Conservation (phyloP, 2,329 filamentous ascomycete genomes). For the Dactylonectria estremocensis region DNA sequence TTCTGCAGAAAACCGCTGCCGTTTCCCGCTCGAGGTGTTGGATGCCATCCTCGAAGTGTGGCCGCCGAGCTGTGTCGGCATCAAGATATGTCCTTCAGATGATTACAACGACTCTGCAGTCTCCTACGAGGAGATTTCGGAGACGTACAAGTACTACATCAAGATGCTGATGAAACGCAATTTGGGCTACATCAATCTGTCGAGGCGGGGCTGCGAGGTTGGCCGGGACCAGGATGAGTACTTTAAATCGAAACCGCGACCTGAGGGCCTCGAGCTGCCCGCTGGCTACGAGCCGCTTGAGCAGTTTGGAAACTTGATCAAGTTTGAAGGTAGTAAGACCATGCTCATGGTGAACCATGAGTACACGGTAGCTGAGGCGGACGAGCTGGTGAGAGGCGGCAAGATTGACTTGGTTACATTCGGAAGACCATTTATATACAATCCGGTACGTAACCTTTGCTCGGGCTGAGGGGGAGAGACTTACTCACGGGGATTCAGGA, state of each 20-base stretch:
- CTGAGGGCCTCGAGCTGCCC: no score
- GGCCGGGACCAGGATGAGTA: no score
- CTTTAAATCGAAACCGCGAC: no score
- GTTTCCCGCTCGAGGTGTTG: neutral
- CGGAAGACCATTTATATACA: no score
- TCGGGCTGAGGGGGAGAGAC: no score
- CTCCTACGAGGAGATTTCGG: slow-evolving; percentile 4
- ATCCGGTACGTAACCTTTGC: no score
- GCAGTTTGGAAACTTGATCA: neutral
- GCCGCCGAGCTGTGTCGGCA: neutral
- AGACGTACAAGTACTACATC: slow-evolving; percentile 11
- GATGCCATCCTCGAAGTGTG: neutral
- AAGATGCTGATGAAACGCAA: no score
- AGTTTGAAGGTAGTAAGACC: slow-evolving; percentile 12
- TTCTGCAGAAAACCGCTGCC: neutral
- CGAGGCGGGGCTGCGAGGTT: no score
- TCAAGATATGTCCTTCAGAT: slow-evolving; percentile 21
- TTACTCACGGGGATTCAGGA: no score
- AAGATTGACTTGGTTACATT: no score
- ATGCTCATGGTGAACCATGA: slow-evolving; percentile 28
- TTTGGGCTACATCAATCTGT: no score
- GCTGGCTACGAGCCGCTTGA: no score
- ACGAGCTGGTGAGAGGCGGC: neutral
- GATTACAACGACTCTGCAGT: slow-evolving; percentile 26
- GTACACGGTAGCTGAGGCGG: slow-evolving; percentile 15